Percentiles rank a stretch among this genome's conserved stretches.
These are phyloP conservation scores for Stephanodiscus minutulus DNA, from an alignment of 108 stramenopile species.

Conservation along the genomic window DNA sequence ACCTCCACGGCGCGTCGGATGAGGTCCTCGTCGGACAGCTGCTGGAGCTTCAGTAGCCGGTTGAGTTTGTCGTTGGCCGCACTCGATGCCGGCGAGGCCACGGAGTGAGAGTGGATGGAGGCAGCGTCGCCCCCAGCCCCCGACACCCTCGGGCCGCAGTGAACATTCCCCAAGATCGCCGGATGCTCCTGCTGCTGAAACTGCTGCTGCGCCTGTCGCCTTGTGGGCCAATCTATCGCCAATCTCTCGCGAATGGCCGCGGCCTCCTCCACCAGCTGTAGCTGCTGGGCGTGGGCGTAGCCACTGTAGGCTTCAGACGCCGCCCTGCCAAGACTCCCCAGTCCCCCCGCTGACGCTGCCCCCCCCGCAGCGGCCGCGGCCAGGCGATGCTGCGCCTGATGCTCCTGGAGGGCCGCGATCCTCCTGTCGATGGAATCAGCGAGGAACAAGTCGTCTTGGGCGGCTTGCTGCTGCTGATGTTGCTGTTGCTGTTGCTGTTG, in stretches of 20 bases:
- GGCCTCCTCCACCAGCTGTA: conserved; percentile 1
- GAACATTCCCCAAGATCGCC: not conserved
- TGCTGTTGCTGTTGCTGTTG: no score
- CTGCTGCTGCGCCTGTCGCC: not conserved
- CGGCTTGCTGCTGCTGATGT: not conserved
- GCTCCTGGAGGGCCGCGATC: not conserved
- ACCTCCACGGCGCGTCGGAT: conserved; percentile 11
- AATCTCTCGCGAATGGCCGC: conserved; percentile 4
- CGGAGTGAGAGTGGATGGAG: not conserved
- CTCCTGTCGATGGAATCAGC: conserved; percentile 1
- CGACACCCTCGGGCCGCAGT: not conserved
- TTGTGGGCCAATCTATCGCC: not conserved
- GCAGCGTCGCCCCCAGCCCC: not conserved
- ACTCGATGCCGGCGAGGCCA: not conserved
- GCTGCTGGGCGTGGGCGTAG: not conserved
- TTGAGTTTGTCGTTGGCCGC: not conserved
- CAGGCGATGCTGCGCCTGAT: not conserved
- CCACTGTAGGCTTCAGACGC: conserved; percentile 2
- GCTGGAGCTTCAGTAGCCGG: conserved; percentile 2
- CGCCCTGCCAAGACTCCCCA: not conserved
- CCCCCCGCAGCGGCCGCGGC: not conserved
- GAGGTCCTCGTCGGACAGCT: conserved; percentile 6
- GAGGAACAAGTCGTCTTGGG: not conserved
- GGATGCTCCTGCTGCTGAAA: not conserved
- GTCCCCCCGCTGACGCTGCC: not conserved